Evolutionary conservation across 2,329 filamentous ascomycete genomes (phyloP), one percentile per base, ranked within the genome.

Genomic region (Chalara sp.): DNA sequence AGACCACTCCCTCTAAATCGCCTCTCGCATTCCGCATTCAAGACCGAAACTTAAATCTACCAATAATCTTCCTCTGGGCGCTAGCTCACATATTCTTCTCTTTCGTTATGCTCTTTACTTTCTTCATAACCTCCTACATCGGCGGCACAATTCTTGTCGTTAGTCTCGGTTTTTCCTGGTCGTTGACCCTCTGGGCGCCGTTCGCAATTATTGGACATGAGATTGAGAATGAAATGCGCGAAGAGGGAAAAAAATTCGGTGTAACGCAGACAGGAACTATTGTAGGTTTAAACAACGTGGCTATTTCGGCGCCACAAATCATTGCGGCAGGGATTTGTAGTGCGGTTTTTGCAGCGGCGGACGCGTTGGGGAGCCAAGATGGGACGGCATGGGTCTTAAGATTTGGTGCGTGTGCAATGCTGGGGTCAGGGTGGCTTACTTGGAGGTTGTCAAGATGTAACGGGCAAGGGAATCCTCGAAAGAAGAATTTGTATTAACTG

Each of bases 191-290:
- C 43, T 65, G 60, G 61, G 61, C 58, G 21, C 64, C 64, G 1
- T 64, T 63, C 47, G 62, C 61, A 1, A 52, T 65, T 29, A 63
- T 66, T 13, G 61, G 60, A 6, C 51, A 51, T 8, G 64, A 65
- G 44, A 52, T 63, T 29, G 59, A 55, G 33, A 44, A 35, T 40
- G 28, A 41, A 33, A 54, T 44, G 33, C 21, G 21, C 21, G 21
- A 21, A 21, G 21, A 21, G 21, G 21, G 21, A 21, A 21, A 21
- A 21, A 21, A 21, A 21, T 21, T 21, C 21, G 45, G 11, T 30
- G 52, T 10, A 44, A 42, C 40, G 33, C 42, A 52, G 28, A 49
- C 53, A 12, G 55, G 55, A 29, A 47, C 45, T 5, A 44, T 57
- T 12, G 51, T 51, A 46, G 50, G 55, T 48, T 45, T 57, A 5